Evolutionary conservation across 768 basidiomycete genomes (phyloP), one percentile per base, ranked within the genome.

Genomic region (Imleria badia): DNA sequence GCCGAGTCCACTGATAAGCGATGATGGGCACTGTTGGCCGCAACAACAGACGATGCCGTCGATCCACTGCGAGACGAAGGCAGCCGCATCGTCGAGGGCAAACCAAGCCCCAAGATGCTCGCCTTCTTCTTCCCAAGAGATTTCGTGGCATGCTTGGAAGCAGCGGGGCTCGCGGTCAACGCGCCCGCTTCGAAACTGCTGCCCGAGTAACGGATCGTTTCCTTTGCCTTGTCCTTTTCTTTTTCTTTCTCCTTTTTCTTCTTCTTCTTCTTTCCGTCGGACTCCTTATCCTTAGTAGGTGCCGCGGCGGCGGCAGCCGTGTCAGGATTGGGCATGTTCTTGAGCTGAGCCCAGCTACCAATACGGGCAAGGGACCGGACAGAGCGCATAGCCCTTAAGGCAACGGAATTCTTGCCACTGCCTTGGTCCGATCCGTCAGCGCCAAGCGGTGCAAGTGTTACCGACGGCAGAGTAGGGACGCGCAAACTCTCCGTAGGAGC

Each of bases 301-400:
- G 56, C 65, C 45, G 64, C 70, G 8, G 62, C 35, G 41, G 61
- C 55, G 49, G 66, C 70, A 7, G 63, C 39, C 26, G 65, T 50
- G 31, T 68, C 66, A 12, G 65, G 64, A 48, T 69, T 75, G 6
- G 76, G 72, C 2, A 54, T 73, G 15, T 70, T 73, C 65, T 73
- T 78, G 51, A 83, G 69, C 62, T 85, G 84, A 22, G 83, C 81
- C 87, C 88, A 88, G 63, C 85, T 86, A 2, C 84, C 81, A 43
- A 91, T 84, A 33, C 84, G 74, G 5, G 90, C 89, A 39, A 91
- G 69, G 3, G 84, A 85, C 26, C 85, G 77, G 60, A 93, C 84
- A 14, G 85, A 86, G 40, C 86, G 78, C 75, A 92, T 91, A 6
- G 90, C 90, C 6, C 90, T 81, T 29, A 91, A 54, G 1, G 90